Evolutionary conservation across 345 rosid genomes (phyloP), one percentile per base, ranked within the genome.

Genomic region (Balakata baccata): DNA sequence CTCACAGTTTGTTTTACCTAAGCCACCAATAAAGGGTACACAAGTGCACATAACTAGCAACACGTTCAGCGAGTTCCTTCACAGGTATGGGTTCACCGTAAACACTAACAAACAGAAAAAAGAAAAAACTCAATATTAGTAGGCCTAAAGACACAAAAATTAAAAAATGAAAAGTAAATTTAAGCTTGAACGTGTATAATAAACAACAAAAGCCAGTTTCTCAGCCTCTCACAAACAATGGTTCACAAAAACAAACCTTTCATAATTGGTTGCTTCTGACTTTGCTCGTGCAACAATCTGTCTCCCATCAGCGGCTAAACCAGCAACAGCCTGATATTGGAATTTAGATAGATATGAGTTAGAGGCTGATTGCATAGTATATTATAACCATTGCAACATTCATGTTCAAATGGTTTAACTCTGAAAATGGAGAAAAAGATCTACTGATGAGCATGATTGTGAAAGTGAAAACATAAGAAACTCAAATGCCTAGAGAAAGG

Each of bases 11-110:
- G 68, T 41, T 80, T 75, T 74, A 93, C 97, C 98, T 89, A 53
- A 96, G 97, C 99, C 99, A 96, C 99, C 99, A 96, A 75, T 93
- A 96, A 14, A 96, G 91, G 53, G 98, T 96, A 81, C 98, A 93
- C 46, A 96, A 65, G 78, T 96, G 99, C 69, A 96, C 99, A 77
- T 96, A 96, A 75, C 98, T 96, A 56, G 99, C 99, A 71, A 96
- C 96, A 25, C 97, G 94, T 18, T 87, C 93, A 10, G 99, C 92
- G 71, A 96, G 97, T 87, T 93, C 98, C 81, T 93, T 91, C 58
- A 96, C 88, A 66, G 98, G 97, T 74, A 96, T 87, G 46, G 90
- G 81, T 46, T 96, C 99, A 4, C 99, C 98, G 76, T 96, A 96
- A 41, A 81, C 84, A 76, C 99, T 96, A 80, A 78, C 16, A 41